A percentile compares a stretch with the other conserved stretches of the same genome.
phyloP scores from a whole-genome alignment of 1,284 basidiomycete species.

The Pyrrhoderma noxium region DNA sequence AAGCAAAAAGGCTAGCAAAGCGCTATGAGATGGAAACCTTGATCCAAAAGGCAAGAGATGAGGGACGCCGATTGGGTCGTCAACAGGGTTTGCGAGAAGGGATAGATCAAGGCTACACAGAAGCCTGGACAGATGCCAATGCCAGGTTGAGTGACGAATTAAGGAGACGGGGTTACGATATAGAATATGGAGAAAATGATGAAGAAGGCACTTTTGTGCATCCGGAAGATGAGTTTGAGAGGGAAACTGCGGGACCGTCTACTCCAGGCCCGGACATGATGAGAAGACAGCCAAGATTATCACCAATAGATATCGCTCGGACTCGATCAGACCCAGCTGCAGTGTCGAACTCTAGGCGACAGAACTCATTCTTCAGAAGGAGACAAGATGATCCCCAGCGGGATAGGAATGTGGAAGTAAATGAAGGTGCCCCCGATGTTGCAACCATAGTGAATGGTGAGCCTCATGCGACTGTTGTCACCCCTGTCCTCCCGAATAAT shows the following conservation, averaged over 20 bases:
- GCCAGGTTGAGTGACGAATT: not conserved
- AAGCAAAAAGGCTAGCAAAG: slow-evolving; percentile 35
- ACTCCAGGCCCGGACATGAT: not conserved
- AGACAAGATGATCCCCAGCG: not conserved
- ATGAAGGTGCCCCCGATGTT: slow-evolving; percentile 14
- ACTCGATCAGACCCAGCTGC: not conserved
- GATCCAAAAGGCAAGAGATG: slow-evolving; percentile 35
- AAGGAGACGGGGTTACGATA: slow-evolving; percentile 1
- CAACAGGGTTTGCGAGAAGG: slow-evolving; percentile 34
- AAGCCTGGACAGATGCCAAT: not conserved
- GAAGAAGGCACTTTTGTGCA: slow-evolving; percentile 3
- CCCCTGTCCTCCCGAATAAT: slow-evolving; percentile 5
- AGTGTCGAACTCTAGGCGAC: not conserved
- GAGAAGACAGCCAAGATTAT: not conserved
- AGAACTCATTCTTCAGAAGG: not conserved
- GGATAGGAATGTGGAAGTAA: slow-evolving; percentile 16
- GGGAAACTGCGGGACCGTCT: not conserved
- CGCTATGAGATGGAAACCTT: slow-evolving; percentile 37
- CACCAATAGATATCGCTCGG: not conserved
- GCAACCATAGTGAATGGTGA: slow-evolving; percentile 6
- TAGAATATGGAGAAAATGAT: slow-evolving; percentile 1
- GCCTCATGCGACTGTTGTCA: not conserved
- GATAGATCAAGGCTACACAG: slow-evolving; percentile 24
- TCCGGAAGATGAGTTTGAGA: not conserved
- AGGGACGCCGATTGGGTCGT: slow-evolving; percentile 36